Evolutionary conservation across 208 protist species (phyloP).

Genomic region (Trichomonas gallinae): DNA sequence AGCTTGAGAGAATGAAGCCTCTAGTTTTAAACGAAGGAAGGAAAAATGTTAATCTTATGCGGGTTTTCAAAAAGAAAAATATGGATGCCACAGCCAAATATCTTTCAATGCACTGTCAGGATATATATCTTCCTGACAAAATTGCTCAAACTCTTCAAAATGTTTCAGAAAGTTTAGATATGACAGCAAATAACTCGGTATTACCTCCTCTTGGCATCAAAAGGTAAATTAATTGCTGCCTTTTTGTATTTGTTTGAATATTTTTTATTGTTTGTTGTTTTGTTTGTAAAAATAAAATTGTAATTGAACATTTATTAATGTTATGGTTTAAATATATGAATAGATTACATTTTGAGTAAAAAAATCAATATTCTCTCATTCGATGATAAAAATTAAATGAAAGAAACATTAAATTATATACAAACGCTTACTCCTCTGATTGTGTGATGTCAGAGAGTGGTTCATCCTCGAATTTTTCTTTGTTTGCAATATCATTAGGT

Average conservation of each 20-base stretch:
- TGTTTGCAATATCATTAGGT: neutral
- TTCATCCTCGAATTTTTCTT: neutral
- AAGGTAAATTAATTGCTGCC: neutral
- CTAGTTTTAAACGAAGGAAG: neutral
- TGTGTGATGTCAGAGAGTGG: neutral
- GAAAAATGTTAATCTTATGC: neutral
- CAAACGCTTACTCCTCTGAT: too few species aligned
- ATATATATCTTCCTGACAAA: neutral
- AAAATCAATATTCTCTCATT: too few species aligned
- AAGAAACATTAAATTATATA: too few species aligned
- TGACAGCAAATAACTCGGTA: neutral
- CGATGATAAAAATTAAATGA: too few species aligned
- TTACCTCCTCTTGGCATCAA: neutral
- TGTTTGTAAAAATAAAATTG: too few species aligned
- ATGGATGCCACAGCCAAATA: neutral
- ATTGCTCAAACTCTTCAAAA: neutral
- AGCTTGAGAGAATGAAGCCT: neutral
- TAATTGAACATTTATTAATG: too few species aligned
- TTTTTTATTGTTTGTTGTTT: too few species aligned
- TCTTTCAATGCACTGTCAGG: neutral
- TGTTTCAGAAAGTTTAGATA: neutral
- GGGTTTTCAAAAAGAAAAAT: neutral
- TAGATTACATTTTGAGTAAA: too few species aligned
- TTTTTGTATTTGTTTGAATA: too few species aligned
- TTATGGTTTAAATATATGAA: too few species aligned